Percentiles rank a stretch among this genome's conserved stretches.
phyloP scores from a whole-genome alignment of 2,329 filamentous ascomycete species.

The Dothidotthia symphoricarpi region DNA sequence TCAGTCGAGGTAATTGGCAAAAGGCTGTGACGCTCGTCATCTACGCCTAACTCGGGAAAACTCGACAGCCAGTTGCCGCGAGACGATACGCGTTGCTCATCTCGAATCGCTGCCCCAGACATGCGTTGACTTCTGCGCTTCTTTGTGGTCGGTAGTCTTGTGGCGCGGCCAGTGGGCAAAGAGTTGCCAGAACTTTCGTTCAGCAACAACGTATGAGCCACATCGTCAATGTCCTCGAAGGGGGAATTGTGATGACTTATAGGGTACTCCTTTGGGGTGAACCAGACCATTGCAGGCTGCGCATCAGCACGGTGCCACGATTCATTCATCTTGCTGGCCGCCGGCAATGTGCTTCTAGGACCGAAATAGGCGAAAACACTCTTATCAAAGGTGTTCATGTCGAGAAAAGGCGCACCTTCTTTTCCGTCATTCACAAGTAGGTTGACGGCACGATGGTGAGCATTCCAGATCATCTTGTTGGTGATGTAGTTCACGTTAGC shows the following conservation, averaged over 20 bases:
- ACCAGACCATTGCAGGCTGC: constrained; percentile 19
- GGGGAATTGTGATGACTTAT: constrained; percentile 11
- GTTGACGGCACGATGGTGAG: constrained; percentile 19
- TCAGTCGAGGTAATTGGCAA: too few species aligned
- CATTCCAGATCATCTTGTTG: constrained; percentile 26
- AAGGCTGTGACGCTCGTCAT: too few species aligned
- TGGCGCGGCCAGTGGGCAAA: constrained; percentile 9
- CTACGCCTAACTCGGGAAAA: background rate
- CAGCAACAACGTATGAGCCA: constrained; percentile 9
- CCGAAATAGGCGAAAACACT: constrained; percentile 14
- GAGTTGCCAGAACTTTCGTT: background rate
- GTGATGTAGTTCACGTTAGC: constrained; percentile 18
- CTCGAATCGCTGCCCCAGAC: constrained; percentile 3
- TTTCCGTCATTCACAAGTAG: constrained; percentile 20
- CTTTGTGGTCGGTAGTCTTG: constrained; percentile 6
- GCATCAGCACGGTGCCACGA: constrained; percentile 20
- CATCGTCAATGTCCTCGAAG: constrained; percentile 21
- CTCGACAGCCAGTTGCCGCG: constrained; percentile 4
- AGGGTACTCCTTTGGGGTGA: constrained; percentile 19
- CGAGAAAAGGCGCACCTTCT: constrained; percentile 18
- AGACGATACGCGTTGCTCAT: background rate
- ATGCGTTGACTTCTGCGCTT: constrained; percentile 6
- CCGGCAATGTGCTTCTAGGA: constrained; percentile 6
- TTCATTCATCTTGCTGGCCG: constrained; percentile 15
- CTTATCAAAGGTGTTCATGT: constrained; percentile 13